Conservation (phyloP, 306 rosid genomes). For the apple (Malus domestica) region DNA sequence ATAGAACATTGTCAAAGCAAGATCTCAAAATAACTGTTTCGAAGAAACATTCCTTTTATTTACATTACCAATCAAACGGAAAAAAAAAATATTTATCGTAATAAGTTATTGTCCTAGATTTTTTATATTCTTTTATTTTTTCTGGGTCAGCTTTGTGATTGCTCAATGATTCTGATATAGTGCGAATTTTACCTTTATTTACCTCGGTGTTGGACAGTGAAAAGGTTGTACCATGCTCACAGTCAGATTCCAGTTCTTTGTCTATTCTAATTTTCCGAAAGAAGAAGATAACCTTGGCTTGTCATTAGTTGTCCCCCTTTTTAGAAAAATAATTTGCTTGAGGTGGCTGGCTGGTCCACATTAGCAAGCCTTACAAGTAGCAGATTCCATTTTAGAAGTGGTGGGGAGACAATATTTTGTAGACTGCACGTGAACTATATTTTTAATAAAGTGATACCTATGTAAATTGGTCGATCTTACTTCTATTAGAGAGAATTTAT, state of each 20-base stretch:
- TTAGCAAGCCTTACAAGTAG: not conserved
- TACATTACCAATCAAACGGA: not conserved
- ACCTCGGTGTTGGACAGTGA: not conserved
- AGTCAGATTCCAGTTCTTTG: not conserved
- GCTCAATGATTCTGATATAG: not conserved
- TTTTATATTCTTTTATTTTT: not conserved
- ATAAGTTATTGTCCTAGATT: not conserved
- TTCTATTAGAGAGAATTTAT: too few relatives aligned
- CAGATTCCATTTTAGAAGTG: not conserved
- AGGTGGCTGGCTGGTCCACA: not conserved
- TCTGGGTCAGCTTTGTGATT: not conserved
- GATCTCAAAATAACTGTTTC: not conserved
- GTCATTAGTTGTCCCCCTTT: rapidly evolving
- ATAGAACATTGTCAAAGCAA: too few relatives aligned
- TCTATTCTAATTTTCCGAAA: too few relatives aligned
- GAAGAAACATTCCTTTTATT: not conserved
- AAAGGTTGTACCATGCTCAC: not conserved
- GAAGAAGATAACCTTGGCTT: rapidly evolving
- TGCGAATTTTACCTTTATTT: not conserved
- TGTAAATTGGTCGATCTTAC: too few relatives aligned
- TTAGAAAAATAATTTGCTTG: too few relatives aligned
- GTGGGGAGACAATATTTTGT: too few relatives aligned
- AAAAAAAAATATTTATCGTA: too few relatives aligned
- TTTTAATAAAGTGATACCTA: too few relatives aligned
- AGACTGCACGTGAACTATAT: too few relatives aligned